Evolutionary conservation across 1,284 basidiomycete genomes (phyloP), one percentile per base, ranked within the genome.

Genomic region (Ceratorhiza oryzae-sativae): DNA sequence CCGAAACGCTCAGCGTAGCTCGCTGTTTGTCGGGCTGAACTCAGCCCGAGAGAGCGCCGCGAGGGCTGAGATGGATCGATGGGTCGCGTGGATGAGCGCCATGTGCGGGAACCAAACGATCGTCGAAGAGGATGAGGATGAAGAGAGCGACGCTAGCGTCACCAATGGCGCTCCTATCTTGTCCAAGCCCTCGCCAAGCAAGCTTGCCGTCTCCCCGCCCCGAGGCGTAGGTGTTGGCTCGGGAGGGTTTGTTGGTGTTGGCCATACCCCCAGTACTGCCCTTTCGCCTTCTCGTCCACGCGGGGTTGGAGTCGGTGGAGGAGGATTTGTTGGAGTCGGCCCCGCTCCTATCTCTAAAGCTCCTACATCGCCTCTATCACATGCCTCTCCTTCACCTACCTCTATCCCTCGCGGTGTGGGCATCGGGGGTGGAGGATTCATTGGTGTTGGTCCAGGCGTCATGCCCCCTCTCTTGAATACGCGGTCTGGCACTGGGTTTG

Each of bases 11-110:
- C 90, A 92, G 80, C 82, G 91, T 72, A 86, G 85, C 58, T 91
- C 90, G 34, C 92, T 93, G 78, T 80, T 93, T 67, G 82, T 93
- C 20, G 86, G 89, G 9, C 89, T 92, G 78, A 81, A 90, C 74
- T 79, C 82, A 61, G 80, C 86, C 76, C 81, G 91, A 60, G 89
- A 91, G 79, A 82, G 88, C 68, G 79, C 75, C 4, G 90, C 90
- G 15, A 80, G 82, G 79, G 81, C 81, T 74, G 91, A 93, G 83
- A 90, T 92, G 90, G 80, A 77, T 10, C 81, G 89, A 62, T 92
- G 89, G 85, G 83, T 85, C 80, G 77, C 77, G 48, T 78, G 92
- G 76, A 90, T 92, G 89, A 86, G 87, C 73, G 79, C 71, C 18
- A 49, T 49, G 18, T 73, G 62, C 12, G 62, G 76, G 34, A 74